These are phyloP conservation scores for Leucocoprinus leucothites DNA, from an alignment of 768 basidiomycete species.

Conservation along the genomic window DNA sequence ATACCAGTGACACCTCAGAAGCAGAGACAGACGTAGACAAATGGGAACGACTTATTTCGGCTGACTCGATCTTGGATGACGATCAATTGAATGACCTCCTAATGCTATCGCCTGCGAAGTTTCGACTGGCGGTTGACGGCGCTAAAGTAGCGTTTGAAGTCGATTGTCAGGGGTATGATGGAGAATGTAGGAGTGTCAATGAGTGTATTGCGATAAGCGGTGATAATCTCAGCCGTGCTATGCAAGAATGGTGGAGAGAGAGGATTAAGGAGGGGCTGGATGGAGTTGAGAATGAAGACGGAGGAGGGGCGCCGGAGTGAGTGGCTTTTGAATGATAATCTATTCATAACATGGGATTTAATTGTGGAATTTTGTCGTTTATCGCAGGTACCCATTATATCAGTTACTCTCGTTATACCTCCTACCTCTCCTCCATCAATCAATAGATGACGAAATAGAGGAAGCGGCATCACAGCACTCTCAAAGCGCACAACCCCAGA, in stretches of 20 bases:
- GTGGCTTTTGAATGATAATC: too few species aligned
- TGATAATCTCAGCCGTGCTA: conserved; percentile 37
- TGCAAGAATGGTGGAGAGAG: conserved; percentile 48
- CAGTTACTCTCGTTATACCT: conserved; percentile 56
- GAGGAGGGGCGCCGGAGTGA: conserved; percentile 30
- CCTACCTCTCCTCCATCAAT: conserved; percentile 51
- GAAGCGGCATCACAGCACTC: not conserved
- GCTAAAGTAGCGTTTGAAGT: conserved; percentile 10
- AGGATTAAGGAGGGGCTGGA: conserved; percentile 33
- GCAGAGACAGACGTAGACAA: conserved; percentile 1
- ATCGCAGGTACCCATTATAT: conserved; percentile 55
- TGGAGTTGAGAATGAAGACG: conserved; percentile 31
- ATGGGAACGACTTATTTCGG: conserved; percentile 8
- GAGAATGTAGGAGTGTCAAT: conserved; percentile 9
- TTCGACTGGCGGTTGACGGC: conserved; percentile 10
- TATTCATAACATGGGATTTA: too few species aligned
- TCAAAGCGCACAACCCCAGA: conserved; percentile 1
- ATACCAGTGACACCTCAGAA: not conserved
- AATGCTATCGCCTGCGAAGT: conserved; percentile 1
- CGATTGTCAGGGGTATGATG: conserved; percentile 11
- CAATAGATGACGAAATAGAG: conserved; percentile 20
- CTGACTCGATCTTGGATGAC: not conserved
- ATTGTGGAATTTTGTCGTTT: not conserved
- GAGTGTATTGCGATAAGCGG: conserved; percentile 35
- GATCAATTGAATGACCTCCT: conserved; percentile 10